Base-by-base conservation (phyloP, 2,329 filamentous ascomycete species). In the Hypocrella siamensis region DNA sequence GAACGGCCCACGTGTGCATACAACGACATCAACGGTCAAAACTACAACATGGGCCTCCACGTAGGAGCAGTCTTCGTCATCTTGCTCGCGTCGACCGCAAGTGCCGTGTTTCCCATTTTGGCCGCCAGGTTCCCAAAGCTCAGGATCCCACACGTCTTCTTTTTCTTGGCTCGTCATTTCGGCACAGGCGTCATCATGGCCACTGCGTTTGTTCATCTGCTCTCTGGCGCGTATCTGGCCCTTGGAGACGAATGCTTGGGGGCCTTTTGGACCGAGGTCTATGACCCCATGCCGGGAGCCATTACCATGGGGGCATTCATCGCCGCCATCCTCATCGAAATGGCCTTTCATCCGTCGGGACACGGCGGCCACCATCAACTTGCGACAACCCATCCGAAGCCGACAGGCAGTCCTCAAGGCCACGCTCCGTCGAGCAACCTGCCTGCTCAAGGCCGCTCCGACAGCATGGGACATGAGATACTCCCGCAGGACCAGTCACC, bases 301-400 rank as follows among this genome's bases (percentile, higher is more conserved):
- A 75, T 92, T 35, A 76, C 82, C 30, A 83, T 93, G 71, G 60
- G 74, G 9, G 75, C 79, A 18, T 80, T 84, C 24, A 67, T 92
- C 43, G 63, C 81, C 8, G 84, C 93, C 6, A 79, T 88, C 8
- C 65, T 76, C 9, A 67, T 94, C 37, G 86, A 94, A 53, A 93
- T 75, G 67, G 56, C 67, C 17, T 69, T 75, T 35, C 59, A 61
- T 26, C 61, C 61, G 0, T 52, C 53, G 12, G 49, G 56, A 12
- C 53, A 51, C 31, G 1, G 39, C 47, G 3, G 35, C 39, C 24
- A 31, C 31, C 12, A 26, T 36, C 19, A 31, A 27, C 5, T 14
- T 29, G 14, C 27, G 30, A 12, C n/a, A 17, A 4, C n/a, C 14
- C 7, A 12, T 8, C 21, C 8, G 21, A 8, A 12, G 21, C 21